phyloP scores from a whole-genome alignment of 768 basidiomycete species.

The Sarcodon sp. region DNA sequence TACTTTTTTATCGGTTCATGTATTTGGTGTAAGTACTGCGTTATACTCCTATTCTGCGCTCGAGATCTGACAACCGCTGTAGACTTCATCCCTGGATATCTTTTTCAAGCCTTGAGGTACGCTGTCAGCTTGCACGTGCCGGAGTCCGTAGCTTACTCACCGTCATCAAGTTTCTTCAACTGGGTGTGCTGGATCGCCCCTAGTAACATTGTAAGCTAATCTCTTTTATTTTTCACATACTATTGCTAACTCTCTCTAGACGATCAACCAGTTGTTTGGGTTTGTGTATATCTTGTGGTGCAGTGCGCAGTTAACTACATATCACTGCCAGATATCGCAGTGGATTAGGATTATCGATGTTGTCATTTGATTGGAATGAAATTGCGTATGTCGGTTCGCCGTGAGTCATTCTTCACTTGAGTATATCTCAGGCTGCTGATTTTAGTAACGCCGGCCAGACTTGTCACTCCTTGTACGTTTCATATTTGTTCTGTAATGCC shows the following conservation, averaged over 20 bases:
- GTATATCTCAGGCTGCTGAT: background rate
- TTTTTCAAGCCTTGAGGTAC: slow-evolving; percentile 38
- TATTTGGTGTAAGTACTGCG: slow-evolving; percentile 23
- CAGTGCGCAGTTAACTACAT: slow-evolving; percentile 1
- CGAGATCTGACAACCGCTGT: background rate
- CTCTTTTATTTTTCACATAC: background rate
- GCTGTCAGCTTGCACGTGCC: slow-evolving; percentile 1
- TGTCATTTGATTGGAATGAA: slow-evolving; percentile 74
- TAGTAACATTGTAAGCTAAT: slow-evolving; percentile 17
- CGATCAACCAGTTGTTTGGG: slow-evolving; percentile 45
- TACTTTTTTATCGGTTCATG: slow-evolving; percentile 35
- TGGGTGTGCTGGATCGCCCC: slow-evolving; percentile 42
- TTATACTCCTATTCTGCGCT: slow-evolving; percentile 2
- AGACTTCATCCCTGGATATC: slow-evolving; percentile 53
- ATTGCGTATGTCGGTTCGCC: slow-evolving; percentile 61
- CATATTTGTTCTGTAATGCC: slow-evolving; percentile 12
- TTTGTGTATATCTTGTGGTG: slow-evolving; percentile 17
- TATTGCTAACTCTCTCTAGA: slow-evolving; percentile 3
- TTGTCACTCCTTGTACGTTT: slow-evolving; percentile 43
- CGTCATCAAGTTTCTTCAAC: slow-evolving; percentile 25
- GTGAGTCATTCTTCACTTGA: slow-evolving; percentile 18
- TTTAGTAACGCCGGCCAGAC: slow-evolving; percentile 6
- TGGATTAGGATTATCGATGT: slow-evolving; percentile 39
- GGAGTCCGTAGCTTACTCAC: background rate
- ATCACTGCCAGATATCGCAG: slow-evolving; percentile 11